Base-by-base conservation (phyloP, 1,139 yeast species). In the Pichia sp. region DNA sequence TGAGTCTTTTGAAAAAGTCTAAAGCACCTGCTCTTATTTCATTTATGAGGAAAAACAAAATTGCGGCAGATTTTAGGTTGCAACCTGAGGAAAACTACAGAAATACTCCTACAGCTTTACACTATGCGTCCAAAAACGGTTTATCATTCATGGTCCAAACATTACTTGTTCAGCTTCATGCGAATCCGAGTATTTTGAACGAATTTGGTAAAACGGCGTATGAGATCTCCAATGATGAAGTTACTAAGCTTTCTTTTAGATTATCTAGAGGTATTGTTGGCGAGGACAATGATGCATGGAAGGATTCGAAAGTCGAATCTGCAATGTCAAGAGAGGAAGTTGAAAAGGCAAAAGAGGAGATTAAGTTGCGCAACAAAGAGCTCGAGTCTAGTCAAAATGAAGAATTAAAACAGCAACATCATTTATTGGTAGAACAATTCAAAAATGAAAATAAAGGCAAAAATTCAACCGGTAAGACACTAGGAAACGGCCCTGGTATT, bases 21-120 rank as follows among this genome's bases (percentile, higher is more conserved):
- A 82, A 83, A 56, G 87, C 90, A 0, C 95, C 97, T 0, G 74
- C 82, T 41, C 60, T 92, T 40, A 64, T 83, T 1, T 67, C 78
- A 4, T 85, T 79, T 54, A 51, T 90, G 45, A 74, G 72, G 52
- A 77, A 79, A 52, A 71, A 86, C 55, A 77, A 78, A 50, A 69
- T 84, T 55, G 69, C 72, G 4, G 58, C 87, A 1, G 65, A 67
- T 40, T 77, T 80, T 51, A 49, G 39, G 29, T 64, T 92, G 6
- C 45, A 49, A 27, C 96, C 97, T 0, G 60, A 59, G 11, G 53
- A 65, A 0, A 73, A 72, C 45, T 83, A 72, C 54, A 53, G 62
- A 4, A 67, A 69, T 27, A 73, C 84, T 0, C 95, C 97, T 2
- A 85, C 95, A 0, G 63, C 85, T 46, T 68, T 94, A 33, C 95